phyloP scores from a whole-genome alignment of 1,139 yeast species.

The Hemisphaericaspora lyxosophila region DNA sequence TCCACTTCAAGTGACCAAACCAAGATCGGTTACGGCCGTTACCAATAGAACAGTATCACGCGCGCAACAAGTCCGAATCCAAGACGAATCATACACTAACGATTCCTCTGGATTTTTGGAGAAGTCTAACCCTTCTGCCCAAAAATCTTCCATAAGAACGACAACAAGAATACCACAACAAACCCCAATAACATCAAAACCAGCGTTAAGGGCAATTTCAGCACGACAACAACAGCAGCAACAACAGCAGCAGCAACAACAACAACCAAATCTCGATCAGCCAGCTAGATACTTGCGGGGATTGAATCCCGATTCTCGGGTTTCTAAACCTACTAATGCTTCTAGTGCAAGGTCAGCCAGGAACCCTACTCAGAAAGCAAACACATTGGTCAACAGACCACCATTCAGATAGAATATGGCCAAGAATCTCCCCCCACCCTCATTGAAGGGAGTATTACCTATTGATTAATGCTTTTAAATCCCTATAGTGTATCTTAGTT shows the following conservation, averaged over 20 bases:
- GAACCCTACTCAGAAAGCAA: constrained; percentile 4
- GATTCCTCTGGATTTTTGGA: too few species aligned
- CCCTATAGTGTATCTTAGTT: neutral
- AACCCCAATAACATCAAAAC: too few species aligned
- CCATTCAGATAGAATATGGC: constrained; percentile 26
- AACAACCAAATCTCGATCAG: constrained; percentile 40
- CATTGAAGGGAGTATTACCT: too few species aligned
- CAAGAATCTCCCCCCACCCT: too few species aligned
- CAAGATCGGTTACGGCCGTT: too few species aligned
- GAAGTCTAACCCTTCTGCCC: too few species aligned
- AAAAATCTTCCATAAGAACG: too few species aligned
- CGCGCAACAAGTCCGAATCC: too few species aligned
- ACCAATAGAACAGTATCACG: too few species aligned
- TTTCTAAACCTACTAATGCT: constrained; percentile 22
- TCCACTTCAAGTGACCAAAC: neutral
- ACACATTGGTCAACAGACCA: constrained; percentile 17
- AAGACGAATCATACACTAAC: too few species aligned
- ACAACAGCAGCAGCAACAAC: neutral
- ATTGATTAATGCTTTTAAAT: neutral
- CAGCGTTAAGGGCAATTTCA: too few species aligned
- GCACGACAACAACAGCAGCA: neutral
- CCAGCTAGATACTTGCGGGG: constrained; percentile 48
- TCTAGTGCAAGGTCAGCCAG: constrained; percentile 3
- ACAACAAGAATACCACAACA: too few species aligned
- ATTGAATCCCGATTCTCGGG: constrained; percentile 15